Evolutionary conservation across 768 basidiomycete species (phyloP).

Genomic region (Chalciporus sphaerocephalus): DNA sequence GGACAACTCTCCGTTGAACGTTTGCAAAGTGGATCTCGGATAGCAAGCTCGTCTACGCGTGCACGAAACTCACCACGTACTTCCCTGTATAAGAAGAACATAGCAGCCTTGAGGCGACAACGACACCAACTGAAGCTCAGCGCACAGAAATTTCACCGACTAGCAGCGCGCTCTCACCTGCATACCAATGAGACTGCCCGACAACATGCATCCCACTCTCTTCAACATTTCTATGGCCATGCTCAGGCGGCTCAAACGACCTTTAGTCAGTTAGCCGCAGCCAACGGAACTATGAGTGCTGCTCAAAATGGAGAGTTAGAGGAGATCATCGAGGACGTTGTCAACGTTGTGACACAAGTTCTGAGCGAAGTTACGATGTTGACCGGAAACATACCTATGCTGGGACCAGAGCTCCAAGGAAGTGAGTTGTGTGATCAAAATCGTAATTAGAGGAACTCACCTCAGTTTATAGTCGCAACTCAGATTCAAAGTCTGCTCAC

Average conservation of each 20-base stretch:
- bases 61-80: not conserved
- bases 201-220: conserved; percentile 33
- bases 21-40: not conserved
- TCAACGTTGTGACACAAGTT: conserved; percentile 46
- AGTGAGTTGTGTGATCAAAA: conserved; percentile 37
- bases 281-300: conserved; percentile 52
- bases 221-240: conserved; percentile 35
- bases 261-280: conserved; percentile 28
- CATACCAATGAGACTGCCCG: conserved; percentile 32
- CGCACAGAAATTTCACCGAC: conserved; percentile 12
- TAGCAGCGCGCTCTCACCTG: conserved; percentile 30
- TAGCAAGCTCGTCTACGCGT: not conserved
- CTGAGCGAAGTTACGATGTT: conserved; percentile 34
- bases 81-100: not conserved
- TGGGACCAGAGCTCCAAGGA: conserved; percentile 52
- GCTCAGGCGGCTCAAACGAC: conserved; percentile 29
- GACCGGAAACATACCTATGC: conserved; percentile 37
- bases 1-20: not conserved
- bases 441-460: not conserved
- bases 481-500: conserved; percentile 60
- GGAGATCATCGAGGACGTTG: conserved; percentile 43
- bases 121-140: not conserved
- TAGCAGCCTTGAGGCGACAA: not conserved
- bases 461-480: conserved; percentile 44
- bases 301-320: conserved; percentile 43